Conservation (phyloP, 192 early-diverging fungal genomes). For the Coemansia sp. region DNA sequence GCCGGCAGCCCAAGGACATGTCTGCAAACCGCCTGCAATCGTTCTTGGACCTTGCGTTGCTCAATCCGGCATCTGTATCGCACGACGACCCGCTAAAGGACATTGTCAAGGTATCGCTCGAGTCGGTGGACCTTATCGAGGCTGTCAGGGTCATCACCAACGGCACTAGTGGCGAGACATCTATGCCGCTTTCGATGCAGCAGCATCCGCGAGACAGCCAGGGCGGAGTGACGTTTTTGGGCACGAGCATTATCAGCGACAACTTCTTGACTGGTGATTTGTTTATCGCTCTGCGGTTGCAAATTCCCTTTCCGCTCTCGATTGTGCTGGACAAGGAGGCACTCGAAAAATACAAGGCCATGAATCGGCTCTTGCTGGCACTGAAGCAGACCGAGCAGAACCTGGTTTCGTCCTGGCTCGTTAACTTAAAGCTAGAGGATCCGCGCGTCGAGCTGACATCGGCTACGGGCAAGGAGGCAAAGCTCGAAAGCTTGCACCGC, state of each 20-base stretch:
- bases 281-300: slow-evolving; percentile 78
- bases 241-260: slow-evolving; percentile 26
- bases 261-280: slow-evolving; percentile 65
- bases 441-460: slow-evolving; percentile 22
- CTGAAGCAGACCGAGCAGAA: slow-evolving; percentile 88
- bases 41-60: slow-evolving; percentile 83
- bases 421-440: slow-evolving; percentile 42
- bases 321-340: slow-evolving; percentile 83
- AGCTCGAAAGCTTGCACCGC: slow-evolving; percentile 52
- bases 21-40: slow-evolving; percentile 74
- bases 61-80: slow-evolving; percentile 81
- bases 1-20: slow-evolving; percentile 55
- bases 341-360: slow-evolving; percentile 86
- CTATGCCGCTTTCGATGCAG: slow-evolving; percentile 5
- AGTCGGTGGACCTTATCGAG: slow-evolving; percentile 64
- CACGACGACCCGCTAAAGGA: slow-evolving; percentile 85
- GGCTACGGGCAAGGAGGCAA: slow-evolving; percentile 39
- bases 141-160: slow-evolving; percentile 29
- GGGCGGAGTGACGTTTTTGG: slow-evolving; percentile 15
- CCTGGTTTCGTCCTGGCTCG: slow-evolving; percentile 74
- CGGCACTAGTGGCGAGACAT: slow-evolving; percentile 1
- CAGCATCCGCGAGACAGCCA: neutral
- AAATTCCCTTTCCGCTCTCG: slow-evolving; percentile 86
- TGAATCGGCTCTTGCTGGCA: slow-evolving; percentile 87
- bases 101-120: slow-evolving; percentile 80